phyloP scores from a whole-genome alignment of 2,329 filamentous ascomycete genomes.

The Colletotrichum brevisporum region DNA sequence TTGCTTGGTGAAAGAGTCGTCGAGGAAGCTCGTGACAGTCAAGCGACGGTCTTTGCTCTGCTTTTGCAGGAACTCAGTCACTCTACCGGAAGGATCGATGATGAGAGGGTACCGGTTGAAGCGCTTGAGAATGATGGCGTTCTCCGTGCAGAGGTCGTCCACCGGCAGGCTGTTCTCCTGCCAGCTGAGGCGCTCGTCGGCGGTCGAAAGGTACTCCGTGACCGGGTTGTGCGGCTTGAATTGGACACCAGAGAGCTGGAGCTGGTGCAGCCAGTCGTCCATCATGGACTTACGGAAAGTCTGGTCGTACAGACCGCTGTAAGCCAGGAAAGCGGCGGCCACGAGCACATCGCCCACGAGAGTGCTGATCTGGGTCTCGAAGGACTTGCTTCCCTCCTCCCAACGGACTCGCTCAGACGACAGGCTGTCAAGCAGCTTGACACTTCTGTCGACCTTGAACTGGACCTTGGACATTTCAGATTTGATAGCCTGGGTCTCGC shows the following conservation, averaged over 20 bases:
- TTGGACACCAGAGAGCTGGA: slow-evolving; percentile 91
- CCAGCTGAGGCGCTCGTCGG: slow-evolving; percentile 95
- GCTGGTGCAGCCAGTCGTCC: slow-evolving; percentile 96
- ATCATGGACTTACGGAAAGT: slow-evolving; percentile 98
- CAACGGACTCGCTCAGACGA: slow-evolving; percentile 94
- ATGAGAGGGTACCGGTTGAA: slow-evolving; percentile 99
- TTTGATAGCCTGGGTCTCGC: slow-evolving; percentile 97
- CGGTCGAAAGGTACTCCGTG: slow-evolving; percentile 96
- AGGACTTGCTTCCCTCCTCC: slow-evolving; percentile 98
- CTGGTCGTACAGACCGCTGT: slow-evolving; percentile 97
- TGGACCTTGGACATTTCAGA: slow-evolving; percentile 95
- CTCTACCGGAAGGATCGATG: slow-evolving; percentile 95
- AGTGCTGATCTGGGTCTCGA: slow-evolving; percentile 97
- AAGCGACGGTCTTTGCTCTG: slow-evolving; percentile 94
- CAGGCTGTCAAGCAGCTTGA: slow-evolving; percentile 92
- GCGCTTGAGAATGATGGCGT: slow-evolving; percentile 95
- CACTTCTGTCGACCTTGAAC: slow-evolving; percentile 97
- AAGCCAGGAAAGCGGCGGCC: slow-evolving; percentile 96
- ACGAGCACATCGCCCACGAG: slow-evolving; percentile 96
- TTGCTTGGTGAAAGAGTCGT: slow-evolving; percentile 98
- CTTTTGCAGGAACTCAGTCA: slow-evolving; percentile 94
- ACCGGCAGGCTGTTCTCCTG: slow-evolving; percentile 94
- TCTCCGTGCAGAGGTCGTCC: slow-evolving; percentile 98
- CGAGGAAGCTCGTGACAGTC: slow-evolving; percentile 97
- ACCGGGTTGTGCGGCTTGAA: slow-evolving; percentile 96